These are phyloP conservation scores for Musa beccarii DNA, from an alignment of 176 grass and related monocot genomes.

Conservation along the genomic window DNA sequence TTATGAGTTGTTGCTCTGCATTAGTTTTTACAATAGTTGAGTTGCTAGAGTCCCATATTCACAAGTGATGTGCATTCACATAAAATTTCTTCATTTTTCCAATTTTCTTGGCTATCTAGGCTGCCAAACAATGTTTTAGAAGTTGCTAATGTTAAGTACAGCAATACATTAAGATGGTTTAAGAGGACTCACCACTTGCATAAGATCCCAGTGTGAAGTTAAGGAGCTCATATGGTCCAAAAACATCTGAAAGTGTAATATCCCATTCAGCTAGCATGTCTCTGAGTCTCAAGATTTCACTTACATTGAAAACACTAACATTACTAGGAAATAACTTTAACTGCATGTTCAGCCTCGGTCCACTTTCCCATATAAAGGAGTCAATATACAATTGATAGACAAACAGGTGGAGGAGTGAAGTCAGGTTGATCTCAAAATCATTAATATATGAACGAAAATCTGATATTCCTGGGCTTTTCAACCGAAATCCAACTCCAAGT, in stretches of 20 bases:
- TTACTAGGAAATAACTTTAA: slow-evolving; percentile 81
- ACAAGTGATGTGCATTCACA: neutral
- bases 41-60: neutral
- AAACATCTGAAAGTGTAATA: slow-evolving; percentile 61
- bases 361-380: slow-evolving; percentile 51
- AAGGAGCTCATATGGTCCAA: slow-evolving; percentile 93
- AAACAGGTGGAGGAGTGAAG: slow-evolving; percentile 32
- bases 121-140: neutral
- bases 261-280: slow-evolving; percentile 55
- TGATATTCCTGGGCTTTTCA: slow-evolving; percentile 86
- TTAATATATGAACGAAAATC: slow-evolving; percentile 55
- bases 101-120: neutral
- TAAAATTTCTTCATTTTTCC: neutral
- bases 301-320: slow-evolving; percentile 42
- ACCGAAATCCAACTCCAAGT: slow-evolving; percentile 60
- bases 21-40: neutral
- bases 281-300: slow-evolving; percentile 44
- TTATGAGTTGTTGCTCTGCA: no score
- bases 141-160: neutral
- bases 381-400: slow-evolving; percentile 60
- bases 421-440: slow-evolving; percentile 45
- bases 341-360: slow-evolving; percentile 64
- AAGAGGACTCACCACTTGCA: slow-evolving; percentile 35
- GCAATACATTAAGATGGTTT: slow-evolving; percentile 8
- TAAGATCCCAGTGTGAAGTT: slow-evolving; percentile 69